Evolutionary conservation across 306 rosid species (phyloP).

Genomic region (Acacia confusa): DNA sequence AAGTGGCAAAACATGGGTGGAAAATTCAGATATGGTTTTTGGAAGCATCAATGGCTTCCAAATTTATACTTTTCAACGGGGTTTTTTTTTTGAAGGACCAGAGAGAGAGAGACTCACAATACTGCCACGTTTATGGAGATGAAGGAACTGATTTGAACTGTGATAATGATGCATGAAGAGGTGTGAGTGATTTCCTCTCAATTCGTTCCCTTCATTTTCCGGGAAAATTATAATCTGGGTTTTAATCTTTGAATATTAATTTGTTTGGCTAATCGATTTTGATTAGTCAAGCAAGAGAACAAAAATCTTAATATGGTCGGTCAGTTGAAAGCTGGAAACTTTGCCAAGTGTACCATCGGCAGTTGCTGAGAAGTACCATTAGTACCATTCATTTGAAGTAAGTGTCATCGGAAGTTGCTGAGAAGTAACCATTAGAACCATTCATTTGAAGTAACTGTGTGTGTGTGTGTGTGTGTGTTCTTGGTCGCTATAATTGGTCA

Average conservation of each 20-base stretch:
- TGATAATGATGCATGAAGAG: background rate
- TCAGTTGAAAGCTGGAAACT: slow-evolving; percentile 20
- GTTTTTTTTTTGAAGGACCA: background rate
- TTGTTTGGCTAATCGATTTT: slow-evolving; percentile 1
- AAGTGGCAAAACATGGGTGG: slow-evolving; percentile 51
- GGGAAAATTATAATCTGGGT: slow-evolving; percentile 5
- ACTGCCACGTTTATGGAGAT: slow-evolving; percentile 41
- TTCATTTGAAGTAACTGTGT: background rate
- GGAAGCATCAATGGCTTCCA: slow-evolving; percentile 39
- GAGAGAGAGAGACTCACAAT: background rate
- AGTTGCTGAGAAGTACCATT: background rate
- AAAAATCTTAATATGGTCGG: slow-evolving; percentile 12
- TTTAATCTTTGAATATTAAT: background rate
- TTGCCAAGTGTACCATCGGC: slow-evolving; percentile 33
- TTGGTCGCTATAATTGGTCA: background rate
- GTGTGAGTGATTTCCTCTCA: background rate
- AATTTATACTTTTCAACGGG: slow-evolving; percentile 48
- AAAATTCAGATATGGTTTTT: slow-evolving; percentile 48
- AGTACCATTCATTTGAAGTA: background rate
- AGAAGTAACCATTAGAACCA: background rate
- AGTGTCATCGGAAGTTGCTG: background rate
- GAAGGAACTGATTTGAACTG: background rate
- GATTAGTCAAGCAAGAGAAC: background rate
- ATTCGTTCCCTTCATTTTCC: background rate
- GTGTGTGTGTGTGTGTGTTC: too few relatives aligned